Percentiles rank a stretch among this genome's conserved stretches.
Conservation (phyloP, 139 green algal genomes). For the Spirogloea muscicola region DNA sequence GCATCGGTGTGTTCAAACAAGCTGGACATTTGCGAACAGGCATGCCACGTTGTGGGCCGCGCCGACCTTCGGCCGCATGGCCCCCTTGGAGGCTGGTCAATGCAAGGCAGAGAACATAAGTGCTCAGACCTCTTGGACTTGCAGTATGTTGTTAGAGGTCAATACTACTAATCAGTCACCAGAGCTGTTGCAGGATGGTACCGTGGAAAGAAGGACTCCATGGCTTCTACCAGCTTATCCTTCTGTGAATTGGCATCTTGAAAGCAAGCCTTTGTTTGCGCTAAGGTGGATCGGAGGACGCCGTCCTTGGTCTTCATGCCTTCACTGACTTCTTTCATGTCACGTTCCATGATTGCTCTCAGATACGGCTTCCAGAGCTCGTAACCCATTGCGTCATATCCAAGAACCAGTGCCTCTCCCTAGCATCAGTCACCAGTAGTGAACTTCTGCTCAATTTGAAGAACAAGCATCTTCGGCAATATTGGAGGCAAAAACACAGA, state of each 20-base stretch:
- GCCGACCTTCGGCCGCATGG: background rate
- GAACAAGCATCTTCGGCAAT: no score
- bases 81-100: background rate
- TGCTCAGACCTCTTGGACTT: no score
- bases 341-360: slow-evolving; percentile 75
- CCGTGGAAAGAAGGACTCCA: slow-evolving; percentile 25
- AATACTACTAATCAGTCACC: background rate
- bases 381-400: slow-evolving; percentile 74
- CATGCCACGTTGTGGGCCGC: background rate
- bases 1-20: no score
- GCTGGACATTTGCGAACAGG: background rate
- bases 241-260: slow-evolving; percentile 31
- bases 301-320: slow-evolving; percentile 59
- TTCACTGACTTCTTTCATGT: slow-evolving; percentile 70
- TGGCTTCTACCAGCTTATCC: slow-evolving; percentile 28
- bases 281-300: slow-evolving; percentile 1
- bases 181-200: background rate
- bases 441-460: no score
- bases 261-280: slow-evolving; percentile 12
- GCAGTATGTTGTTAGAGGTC: no score
- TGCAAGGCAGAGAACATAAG: background rate
- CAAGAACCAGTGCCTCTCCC: slow-evolving; percentile 77
- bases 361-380: slow-evolving; percentile 71
- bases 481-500: no score
- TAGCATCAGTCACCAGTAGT: no score